phyloP scores from a whole-genome alignment of 148 eudicot species.

The Cornus kousa region DNA sequence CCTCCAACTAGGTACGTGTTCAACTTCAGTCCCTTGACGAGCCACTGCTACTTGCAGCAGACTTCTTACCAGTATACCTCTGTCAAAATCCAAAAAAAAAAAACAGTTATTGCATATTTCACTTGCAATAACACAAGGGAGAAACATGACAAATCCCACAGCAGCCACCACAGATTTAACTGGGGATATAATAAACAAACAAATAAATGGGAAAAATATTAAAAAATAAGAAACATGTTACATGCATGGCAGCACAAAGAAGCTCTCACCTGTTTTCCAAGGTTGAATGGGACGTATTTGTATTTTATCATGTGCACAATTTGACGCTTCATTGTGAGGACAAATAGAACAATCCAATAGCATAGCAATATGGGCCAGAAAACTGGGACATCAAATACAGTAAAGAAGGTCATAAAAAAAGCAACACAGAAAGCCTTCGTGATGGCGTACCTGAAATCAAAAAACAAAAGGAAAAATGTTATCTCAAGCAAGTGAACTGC shows the following conservation, averaged over 20 bases:
- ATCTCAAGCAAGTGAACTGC: background rate
- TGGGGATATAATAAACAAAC: background rate
- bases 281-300: constrained; percentile 38
- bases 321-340: constrained; percentile 49
- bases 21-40: constrained; percentile 5
- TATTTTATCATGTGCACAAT: constrained; percentile 46
- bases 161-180: background rate
- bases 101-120: background rate
- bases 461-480: background rate
- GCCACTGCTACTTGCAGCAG: background rate
- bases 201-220: background rate
- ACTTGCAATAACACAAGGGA: background rate
- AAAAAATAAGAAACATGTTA: background rate
- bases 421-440: constrained; percentile 62
- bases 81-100: background rate
- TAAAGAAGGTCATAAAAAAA: constrained; percentile 39
- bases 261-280: constrained; percentile 64
- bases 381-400: constrained; percentile 45
- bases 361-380: constrained; percentile 64
- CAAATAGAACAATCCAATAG: constrained; percentile 70
- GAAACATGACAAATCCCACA: background rate
- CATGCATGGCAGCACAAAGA: background rate
- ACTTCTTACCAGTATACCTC: constrained; percentile 13
- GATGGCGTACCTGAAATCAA: constrained; percentile 42
- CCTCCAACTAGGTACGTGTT: background rate